Percentiles rank a stretch among this genome's conserved stretches.
Conservation (phyloP, 345 rosid species). For the Rhizophora mangle region DNA sequence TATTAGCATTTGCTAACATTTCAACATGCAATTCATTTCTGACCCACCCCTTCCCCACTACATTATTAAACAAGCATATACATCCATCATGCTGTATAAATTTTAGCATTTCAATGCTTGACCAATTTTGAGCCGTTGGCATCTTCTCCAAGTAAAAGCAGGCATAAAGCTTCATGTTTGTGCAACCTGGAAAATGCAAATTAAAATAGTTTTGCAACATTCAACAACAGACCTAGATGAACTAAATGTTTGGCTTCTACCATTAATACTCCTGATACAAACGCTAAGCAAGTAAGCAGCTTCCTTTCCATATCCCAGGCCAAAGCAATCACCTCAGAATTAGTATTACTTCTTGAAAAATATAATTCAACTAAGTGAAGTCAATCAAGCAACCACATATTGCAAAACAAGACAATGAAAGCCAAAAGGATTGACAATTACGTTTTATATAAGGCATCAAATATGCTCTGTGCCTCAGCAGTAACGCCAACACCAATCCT, state of each 20-base stretch:
- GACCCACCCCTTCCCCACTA: too few relatives aligned
- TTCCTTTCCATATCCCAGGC: conserved; percentile 2
- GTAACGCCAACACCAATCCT: conserved; percentile 95
- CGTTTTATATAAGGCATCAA: conserved; percentile 93
- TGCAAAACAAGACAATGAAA: neutral
- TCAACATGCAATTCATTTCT: too few relatives aligned
- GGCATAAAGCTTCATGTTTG: neutral
- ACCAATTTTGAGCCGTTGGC: neutral
- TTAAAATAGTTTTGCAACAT: too few relatives aligned
- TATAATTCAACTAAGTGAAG: neutral
- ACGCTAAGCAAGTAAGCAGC: neutral
- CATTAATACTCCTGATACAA: neutral
- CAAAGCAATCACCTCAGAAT: neutral
- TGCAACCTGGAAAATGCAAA: too few relatives aligned
- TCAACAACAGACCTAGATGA: too few relatives aligned
- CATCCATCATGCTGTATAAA: neutral
- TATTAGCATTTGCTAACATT: too few relatives aligned
- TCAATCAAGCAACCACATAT: neutral
- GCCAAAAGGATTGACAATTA: conserved; percentile 18
- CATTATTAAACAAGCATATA: too few relatives aligned
- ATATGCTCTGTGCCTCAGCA: conserved; percentile 76
- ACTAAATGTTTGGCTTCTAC: neutral
- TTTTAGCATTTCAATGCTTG: neutral
- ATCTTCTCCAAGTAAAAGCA: conserved; percentile 1
- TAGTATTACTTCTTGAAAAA: too few relatives aligned